phyloP scores from a whole-genome alignment of 495 filamentous ascomycete species.

The Neurospora tetraspora region DNA sequence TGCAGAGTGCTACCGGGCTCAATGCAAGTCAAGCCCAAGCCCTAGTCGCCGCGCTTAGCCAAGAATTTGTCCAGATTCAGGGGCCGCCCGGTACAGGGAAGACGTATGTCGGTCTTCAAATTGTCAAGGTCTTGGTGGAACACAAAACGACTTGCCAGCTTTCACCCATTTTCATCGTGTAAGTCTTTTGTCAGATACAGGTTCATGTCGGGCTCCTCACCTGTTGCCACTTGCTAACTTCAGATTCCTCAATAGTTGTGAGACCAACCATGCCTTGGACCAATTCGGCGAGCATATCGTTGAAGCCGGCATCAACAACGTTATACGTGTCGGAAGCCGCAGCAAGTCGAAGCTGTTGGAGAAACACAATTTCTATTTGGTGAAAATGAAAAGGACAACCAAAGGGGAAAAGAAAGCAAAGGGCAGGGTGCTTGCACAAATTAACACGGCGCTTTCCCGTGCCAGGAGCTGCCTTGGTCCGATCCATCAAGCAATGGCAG shows the following conservation, averaged over 20 bases:
- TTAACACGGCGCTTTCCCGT: neutral
- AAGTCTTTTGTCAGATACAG: too few relatives aligned
- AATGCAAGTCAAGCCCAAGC: constrained; percentile 23
- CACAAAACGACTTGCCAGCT: constrained; percentile 41
- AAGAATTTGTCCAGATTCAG: constrained; percentile 56
- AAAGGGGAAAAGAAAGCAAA: constrained; percentile 13
- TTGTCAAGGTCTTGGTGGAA: constrained; percentile 50
- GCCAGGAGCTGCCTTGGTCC: neutral
- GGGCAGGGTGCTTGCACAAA: accelerated
- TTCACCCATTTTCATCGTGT: constrained; percentile 52
- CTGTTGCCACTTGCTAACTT: too few relatives aligned
- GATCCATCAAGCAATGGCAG: neutral
- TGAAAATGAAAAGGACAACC: constrained; percentile 19
- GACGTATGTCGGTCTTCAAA: constrained; percentile 46
- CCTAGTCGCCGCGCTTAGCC: constrained; percentile 45
- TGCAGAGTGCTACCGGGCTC: constrained; percentile 4
- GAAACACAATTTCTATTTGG: constrained; percentile 35
- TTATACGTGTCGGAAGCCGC: constrained; percentile 61
- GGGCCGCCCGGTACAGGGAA: constrained; percentile 81
- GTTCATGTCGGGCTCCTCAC: too few relatives aligned
- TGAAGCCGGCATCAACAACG: constrained; percentile 41
- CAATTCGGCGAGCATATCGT: constrained; percentile 59
- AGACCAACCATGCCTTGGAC: constrained; percentile 69
- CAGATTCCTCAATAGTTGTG: constrained; percentile 23
- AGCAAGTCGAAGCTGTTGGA: constrained; percentile 51